Conservation (phyloP, 495 filamentous ascomycete genomes). For the Aspergillus leporis region DNA sequence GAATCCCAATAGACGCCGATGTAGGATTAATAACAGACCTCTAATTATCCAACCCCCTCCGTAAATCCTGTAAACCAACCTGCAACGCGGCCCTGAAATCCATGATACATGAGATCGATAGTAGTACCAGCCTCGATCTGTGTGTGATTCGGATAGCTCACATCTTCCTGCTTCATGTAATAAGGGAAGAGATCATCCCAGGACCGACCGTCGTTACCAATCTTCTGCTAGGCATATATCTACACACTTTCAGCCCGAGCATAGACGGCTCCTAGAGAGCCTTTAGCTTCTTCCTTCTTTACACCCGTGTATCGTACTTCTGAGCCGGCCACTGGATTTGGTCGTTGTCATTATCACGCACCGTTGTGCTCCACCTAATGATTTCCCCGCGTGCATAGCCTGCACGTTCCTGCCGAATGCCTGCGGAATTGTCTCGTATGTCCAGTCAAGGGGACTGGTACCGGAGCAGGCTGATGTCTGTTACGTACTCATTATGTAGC, state of each 20-base stretch:
- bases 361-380: constrained; percentile 57
- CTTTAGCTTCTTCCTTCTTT: too few species aligned
- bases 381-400: constrained; percentile 46
- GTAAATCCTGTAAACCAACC: constrained; percentile 44
- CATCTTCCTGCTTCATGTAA: constrained; percentile 43
- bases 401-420: constrained; percentile 31
- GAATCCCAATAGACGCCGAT: constrained; percentile 31
- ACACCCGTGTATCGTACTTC: too few species aligned
- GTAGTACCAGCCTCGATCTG: constrained; percentile 41
- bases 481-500: constrained; percentile 53
- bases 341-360: too few species aligned
- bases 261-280: constrained; percentile 44
- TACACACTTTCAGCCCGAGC: constrained; percentile 29
- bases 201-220: constrained; percentile 61
- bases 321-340: too few species aligned
- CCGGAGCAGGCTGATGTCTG: constrained; percentile 38
- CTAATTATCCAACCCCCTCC: constrained; percentile 16
- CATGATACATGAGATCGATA: constrained; percentile 49
- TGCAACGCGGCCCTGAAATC: constrained; percentile 45
- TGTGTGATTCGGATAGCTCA: constrained; percentile 34
- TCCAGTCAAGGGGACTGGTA: constrained; percentile 51
- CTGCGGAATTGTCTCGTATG: constrained; percentile 48
- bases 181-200: constrained; percentile 61
- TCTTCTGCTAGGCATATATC: constrained; percentile 53
- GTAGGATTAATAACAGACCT: constrained; percentile 24